Evolutionary conservation across 2,329 filamentous ascomycete species (phyloP), one percentile per base, ranked within the genome.

Genomic region (Beauveria medogensis): DNA sequence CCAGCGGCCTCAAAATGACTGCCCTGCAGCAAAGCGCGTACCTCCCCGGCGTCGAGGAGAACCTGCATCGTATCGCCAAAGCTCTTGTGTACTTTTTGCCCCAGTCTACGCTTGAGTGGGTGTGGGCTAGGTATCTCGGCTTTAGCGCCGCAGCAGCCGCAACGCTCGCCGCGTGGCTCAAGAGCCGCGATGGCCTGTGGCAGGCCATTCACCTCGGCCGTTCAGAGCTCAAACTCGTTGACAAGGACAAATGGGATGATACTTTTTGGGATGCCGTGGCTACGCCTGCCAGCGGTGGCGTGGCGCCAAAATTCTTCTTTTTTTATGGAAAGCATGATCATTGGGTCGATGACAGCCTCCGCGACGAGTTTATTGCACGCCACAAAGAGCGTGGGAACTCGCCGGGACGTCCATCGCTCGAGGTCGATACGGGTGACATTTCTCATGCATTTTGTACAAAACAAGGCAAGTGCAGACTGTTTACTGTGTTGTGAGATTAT

Each of bases 271-370:
- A 80, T 55, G 69, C 66, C 1, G 66, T 64, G 16, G 67, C 64
- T 2, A 62, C 63, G 1, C 18, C 51, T 5, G 46, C 41, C 14
- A 16, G 20, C 2, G 34, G n/a, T 10, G 59, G 58, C n/a, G 58
- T 44, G 63, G 63, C 70, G 24, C 79, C 78, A 1, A 83, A 79
- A 63, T 82, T 87, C 66, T 80, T 82, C 64, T 78, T 86, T 64
- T 81, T 85, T 55, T 88, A 86, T 64, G 85, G 80, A 2, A 73
- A 79, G 63, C 72, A 80, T 55, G 85, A 88, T 63, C 79, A 86
- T 61, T 88, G 85, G 85, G 82, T 88, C 1, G 80, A 81, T 3
- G 74, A 83, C 53, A 73, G 78, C 55, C 76, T 78, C 52, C 75
- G 85, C 9, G 82, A 87, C 64, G 76, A 76, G 30, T 82, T 88